Evolutionary conservation across 2,329 filamentous ascomycete species (phyloP), one percentile per base, ranked within the genome.

Genomic region (Aplosporella prunicola): DNA sequence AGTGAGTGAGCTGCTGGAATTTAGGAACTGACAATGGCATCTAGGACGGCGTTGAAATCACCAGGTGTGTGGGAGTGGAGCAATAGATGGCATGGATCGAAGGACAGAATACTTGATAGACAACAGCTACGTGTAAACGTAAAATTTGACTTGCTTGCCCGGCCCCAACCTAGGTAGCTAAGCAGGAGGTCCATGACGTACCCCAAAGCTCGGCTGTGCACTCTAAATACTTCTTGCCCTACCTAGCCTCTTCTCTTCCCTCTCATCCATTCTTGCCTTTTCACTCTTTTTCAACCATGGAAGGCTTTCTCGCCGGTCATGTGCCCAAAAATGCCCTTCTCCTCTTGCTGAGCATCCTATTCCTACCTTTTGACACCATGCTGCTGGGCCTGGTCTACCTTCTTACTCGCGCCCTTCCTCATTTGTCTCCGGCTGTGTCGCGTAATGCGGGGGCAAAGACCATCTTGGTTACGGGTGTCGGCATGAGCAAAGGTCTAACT

Each of bases 391-490:
- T 55, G 16, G 55, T 62, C 51, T 59, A 61, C 47, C 20, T 51
- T 16, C 20, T 51, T 43, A 42, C 51, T 23, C 35, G 43, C 45
- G 39, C 64, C 29, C 43, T 58, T 9, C 42, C 28, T 32, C 48
- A 5, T 43, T 43, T 23, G 40, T 43, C 35, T 50, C 51, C 22
- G 51, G 42, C 46, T 42, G n/a, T n/a, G n/a, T n/a, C n/a, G n/a
- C n/a, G n/a, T n/a, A n/a, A n/a, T n/a, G n/a, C n/a, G n/a, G n/a
- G n/a, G n/a, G n/a, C n/a, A n/a, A 69, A 67, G 37, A 81, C 71
- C 0, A 63, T 87, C 23, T 68, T 88, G 10, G 71, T 88, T 27
- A 86, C 82, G 0, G 82, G 82, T 2, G 68, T 86, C 3, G 74
- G 76, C 30, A 87, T 84, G 71, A 68, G 74, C 28, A 82, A 85